Evolutionary conservation across 805 yeast genomes (phyloP).

Genomic region (Hanseniaspora jakobsenii): DNA sequence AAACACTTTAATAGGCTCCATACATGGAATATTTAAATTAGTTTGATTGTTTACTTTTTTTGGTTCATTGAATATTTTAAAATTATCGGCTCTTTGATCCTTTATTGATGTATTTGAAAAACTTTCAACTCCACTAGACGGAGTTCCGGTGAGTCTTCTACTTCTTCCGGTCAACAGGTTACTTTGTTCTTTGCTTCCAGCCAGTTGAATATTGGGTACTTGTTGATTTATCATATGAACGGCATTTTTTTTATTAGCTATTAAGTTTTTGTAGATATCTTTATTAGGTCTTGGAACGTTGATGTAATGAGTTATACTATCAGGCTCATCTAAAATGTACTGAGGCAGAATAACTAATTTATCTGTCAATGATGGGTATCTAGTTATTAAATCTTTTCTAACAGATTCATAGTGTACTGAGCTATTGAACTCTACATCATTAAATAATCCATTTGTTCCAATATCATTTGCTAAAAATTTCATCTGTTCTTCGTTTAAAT

Average conservation of each 20-base stretch:
- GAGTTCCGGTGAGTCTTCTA: too few species aligned
- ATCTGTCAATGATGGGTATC: slow-evolving; percentile 57
- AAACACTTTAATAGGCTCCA: slow-evolving; percentile 41
- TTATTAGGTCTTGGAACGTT: slow-evolving; percentile 44
- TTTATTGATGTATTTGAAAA: too few species aligned
- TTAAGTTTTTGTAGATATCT: slow-evolving; percentile 24
- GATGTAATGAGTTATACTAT: slow-evolving; percentile 47
- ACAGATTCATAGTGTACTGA: slow-evolving; percentile 65
- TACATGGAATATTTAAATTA: slow-evolving; percentile 53
- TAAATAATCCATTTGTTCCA: too few species aligned
- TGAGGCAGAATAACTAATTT: slow-evolving; percentile 35
- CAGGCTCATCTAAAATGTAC: slow-evolving; percentile 35
- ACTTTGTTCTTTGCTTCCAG: too few species aligned
- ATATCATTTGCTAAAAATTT: too few species aligned
- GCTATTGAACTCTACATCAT: background rate
- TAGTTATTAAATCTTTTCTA: slow-evolving; percentile 56
- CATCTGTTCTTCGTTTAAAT: too few species aligned
- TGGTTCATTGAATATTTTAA: too few species aligned
- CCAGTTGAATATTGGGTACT: slow-evolving; percentile 34
- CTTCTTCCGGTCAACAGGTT: too few species aligned
- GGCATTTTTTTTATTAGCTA: slow-evolving; percentile 10
- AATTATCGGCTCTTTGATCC: too few species aligned
- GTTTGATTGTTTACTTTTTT: slow-evolving; percentile 47
- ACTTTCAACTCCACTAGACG: too few species aligned
- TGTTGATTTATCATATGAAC: background rate